Evolutionary conservation across 495 filamentous ascomycete genomes (phyloP).

Genomic region (Pyrenopolyporus hunteri): DNA sequence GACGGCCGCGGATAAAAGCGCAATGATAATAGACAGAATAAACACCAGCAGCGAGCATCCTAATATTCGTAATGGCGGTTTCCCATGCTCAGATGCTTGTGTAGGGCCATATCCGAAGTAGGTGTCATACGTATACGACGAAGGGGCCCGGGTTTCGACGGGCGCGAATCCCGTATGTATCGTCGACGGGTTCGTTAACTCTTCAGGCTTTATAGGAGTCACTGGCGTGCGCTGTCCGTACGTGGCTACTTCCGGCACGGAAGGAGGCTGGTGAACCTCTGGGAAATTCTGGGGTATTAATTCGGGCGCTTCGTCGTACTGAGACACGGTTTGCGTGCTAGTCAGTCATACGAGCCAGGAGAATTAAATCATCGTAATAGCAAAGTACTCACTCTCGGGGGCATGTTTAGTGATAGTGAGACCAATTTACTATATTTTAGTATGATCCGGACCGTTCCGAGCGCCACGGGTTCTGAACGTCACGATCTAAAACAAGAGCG

Average conservation of each 20-base stretch:
- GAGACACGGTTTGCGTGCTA: constrained; percentile 5
- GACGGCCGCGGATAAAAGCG: constrained; percentile 47
- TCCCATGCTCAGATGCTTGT: constrained; percentile 22
- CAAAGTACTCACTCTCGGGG: constrained; percentile 31
- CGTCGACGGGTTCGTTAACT: constrained; percentile 10
- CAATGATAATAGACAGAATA: constrained; percentile 49
- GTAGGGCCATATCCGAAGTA: constrained; percentile 11
- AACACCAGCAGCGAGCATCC: constrained; percentile 50
- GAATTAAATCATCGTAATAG: not conserved
- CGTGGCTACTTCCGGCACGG: constrained; percentile 28
- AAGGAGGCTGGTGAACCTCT: constrained; percentile 43
- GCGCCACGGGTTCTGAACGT: not conserved
- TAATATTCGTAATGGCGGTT: constrained; percentile 32
- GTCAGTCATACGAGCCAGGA: not conserved
- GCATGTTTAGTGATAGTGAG: constrained; percentile 14
- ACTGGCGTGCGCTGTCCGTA: constrained; percentile 14
- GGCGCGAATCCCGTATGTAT: constrained; percentile 14
- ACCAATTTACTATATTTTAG: not conserved
- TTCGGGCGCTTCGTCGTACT: constrained; percentile 51
- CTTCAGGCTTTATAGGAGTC: constrained; percentile 24
- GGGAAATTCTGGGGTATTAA: constrained; percentile 46
- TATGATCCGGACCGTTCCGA: not conserved
- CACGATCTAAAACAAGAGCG: constrained; percentile 22
- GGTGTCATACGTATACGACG: constrained; percentile 22
- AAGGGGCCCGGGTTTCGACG: not conserved